These are phyloP conservation scores for Boechera divaricarpa DNA, from an alignment of 345 rosid species.

Conservation along the genomic window DNA sequence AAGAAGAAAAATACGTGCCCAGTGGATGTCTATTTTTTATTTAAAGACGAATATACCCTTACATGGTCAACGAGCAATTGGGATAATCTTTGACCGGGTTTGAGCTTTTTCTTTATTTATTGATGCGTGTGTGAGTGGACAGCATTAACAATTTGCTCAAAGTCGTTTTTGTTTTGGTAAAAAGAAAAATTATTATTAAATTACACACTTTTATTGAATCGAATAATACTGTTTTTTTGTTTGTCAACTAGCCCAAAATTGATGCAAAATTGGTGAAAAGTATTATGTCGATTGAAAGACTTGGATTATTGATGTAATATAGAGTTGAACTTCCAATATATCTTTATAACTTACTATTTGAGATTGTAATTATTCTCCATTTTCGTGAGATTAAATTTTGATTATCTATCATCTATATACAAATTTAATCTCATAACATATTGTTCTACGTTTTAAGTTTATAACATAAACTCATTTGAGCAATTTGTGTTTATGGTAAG, in stretches of 20 bases:
- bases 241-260: background rate
- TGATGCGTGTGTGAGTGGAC: conserved; percentile 38
- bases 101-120: conserved; percentile 3
- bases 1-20: conserved; percentile 29
- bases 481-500: too few relatives aligned
- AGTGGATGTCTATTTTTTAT: background rate
- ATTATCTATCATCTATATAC: background rate
- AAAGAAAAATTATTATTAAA: background rate
- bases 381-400: background rate
- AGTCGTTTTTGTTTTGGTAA: conserved; percentile 19
- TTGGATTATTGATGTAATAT: background rate
- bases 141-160: conserved; percentile 22
- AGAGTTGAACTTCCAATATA: background rate
- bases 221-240: background rate
- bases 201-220: conserved; percentile 18
- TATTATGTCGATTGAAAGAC: background rate
- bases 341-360: background rate
- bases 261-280: background rate
- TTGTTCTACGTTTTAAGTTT: background rate
- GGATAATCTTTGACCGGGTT: conserved; percentile 36
- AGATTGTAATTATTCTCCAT: background rate
- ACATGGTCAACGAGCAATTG: conserved; percentile 15
- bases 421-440: too few relatives aligned
- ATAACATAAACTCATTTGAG: too few relatives aligned
- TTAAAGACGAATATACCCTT: conserved; percentile 36